These are phyloP conservation scores for Petunia axillaris DNA, from an alignment of 257 asterid species.

Conservation along the genomic window DNA sequence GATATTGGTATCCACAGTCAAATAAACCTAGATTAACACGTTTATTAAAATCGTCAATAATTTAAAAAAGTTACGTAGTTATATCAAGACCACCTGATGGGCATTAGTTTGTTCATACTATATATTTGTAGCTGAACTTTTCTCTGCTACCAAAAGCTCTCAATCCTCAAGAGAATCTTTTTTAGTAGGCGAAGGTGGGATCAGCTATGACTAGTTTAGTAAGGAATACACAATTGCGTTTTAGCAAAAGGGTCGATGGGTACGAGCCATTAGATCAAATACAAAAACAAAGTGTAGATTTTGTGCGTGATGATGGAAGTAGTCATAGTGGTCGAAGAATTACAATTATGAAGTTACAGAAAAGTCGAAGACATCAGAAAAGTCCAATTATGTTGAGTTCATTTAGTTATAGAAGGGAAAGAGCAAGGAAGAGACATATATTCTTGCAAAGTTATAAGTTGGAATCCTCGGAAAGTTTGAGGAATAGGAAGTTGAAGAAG, in stretches of 20 bases:
- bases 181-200: background rate
- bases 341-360: conserved; percentile 35
- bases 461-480: conserved; percentile 30
- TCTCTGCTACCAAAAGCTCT: background rate
- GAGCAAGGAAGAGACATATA: conserved; percentile 55
- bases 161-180: too few relatives aligned
- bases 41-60: conserved; percentile 7
- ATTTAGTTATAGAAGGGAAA: conserved; percentile 47
- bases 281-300: background rate
- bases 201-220: conserved; percentile 38
- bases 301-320: conserved; percentile 23
- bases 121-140: background rate
- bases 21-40: conserved; percentile 8
- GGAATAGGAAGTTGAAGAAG: conserved; percentile 43
- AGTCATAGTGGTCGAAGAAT: conserved; percentile 36
- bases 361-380: conserved; percentile 28
- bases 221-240: conserved; percentile 41
- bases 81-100: background rate
- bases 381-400: conserved; percentile 43
- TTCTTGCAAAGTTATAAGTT: conserved; percentile 59
- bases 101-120: background rate
- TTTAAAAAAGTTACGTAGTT: background rate
- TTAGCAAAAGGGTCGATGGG: conserved; percentile 33
- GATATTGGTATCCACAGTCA: background rate
- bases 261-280: conserved; percentile 24